Evolutionary conservation across 2,329 filamentous ascomycete genomes (phyloP).

Genomic region (Epichloe elymi): DNA sequence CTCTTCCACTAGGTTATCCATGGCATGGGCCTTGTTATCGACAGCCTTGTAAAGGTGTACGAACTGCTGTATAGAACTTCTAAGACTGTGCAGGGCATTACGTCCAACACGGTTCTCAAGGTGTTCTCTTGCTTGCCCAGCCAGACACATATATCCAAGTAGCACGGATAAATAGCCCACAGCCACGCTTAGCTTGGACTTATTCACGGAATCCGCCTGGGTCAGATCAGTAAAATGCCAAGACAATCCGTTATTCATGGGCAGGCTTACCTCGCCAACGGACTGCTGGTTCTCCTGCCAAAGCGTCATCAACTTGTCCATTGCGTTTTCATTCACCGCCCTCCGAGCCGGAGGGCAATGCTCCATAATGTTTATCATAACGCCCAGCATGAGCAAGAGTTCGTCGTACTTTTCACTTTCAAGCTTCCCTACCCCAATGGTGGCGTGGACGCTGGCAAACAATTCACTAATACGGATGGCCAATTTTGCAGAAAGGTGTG

Average conservation of each 20-base stretch:
- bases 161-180: slow-evolving; percentile 79
- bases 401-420: slow-evolving; percentile 46
- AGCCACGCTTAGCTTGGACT: slow-evolving; percentile 67
- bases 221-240: background rate
- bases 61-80: slow-evolving; percentile 42
- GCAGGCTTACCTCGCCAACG: slow-evolving; percentile 50
- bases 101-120: slow-evolving; percentile 29
- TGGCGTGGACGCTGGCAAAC: slow-evolving; percentile 34
- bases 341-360: slow-evolving; percentile 52
- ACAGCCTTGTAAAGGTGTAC: slow-evolving; percentile 37
- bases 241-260: background rate
- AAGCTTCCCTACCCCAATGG: slow-evolving; percentile 35
- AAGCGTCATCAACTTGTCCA: slow-evolving; percentile 47
- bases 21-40: slow-evolving; percentile 29
- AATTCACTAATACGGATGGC: slow-evolving; percentile 36
- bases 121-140: slow-evolving; percentile 28
- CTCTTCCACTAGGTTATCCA: slow-evolving; percentile 25
- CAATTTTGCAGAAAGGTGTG: slow-evolving; percentile 36
- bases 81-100: slow-evolving; percentile 30
- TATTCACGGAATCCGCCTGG: slow-evolving; percentile 57
- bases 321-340: slow-evolving; percentile 22
- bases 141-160: slow-evolving; percentile 65
- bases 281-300: slow-evolving; percentile 56
- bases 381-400: slow-evolving; percentile 64
- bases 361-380: slow-evolving; percentile 80